Percentiles rank a stretch among this genome's conserved stretches.
Evolutionary conservation across 129 eudicot genomes (phyloP).

Genomic region (Apium graveolens): DNA sequence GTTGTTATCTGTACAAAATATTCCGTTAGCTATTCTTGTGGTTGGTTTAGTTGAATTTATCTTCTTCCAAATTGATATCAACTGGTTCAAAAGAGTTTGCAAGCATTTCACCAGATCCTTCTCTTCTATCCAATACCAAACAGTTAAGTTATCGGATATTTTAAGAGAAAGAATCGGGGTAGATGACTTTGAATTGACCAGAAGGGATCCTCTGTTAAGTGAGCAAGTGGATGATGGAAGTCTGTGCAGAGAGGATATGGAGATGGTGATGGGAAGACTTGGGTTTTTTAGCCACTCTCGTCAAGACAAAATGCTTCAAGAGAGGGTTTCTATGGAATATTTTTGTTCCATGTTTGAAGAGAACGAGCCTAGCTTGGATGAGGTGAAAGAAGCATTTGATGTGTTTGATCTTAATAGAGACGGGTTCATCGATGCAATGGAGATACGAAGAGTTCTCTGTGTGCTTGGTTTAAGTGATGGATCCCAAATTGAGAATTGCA

Average conservation of each 20-base stretch:
- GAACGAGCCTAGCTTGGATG: slow-evolving; percentile 46
- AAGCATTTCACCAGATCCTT: slow-evolving; percentile 19
- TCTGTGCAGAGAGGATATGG: slow-evolving; percentile 28
- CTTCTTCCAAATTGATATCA: slow-evolving; percentile 17
- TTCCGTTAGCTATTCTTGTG: slow-evolving; percentile 13
- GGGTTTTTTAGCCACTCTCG: slow-evolving; percentile 23
- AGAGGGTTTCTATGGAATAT: slow-evolving; percentile 32
- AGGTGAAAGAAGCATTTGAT: slow-evolving; percentile 68
- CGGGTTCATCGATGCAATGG: slow-evolving; percentile 76
- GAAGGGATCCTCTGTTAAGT: slow-evolving; percentile 12
- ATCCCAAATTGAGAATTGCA: slow-evolving; percentile 43
- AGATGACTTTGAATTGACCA: slow-evolving; percentile 15
- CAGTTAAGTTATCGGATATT: background rate
- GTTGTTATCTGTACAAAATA: background rate
- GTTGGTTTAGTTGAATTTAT: slow-evolving; percentile 29
- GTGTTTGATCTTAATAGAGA: slow-evolving; percentile 76
- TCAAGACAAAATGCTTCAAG: slow-evolving; percentile 22
- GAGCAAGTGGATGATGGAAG: slow-evolving; percentile 8
- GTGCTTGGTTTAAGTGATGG: slow-evolving; percentile 51
- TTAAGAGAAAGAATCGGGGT: slow-evolving; percentile 11
- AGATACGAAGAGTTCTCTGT: slow-evolving; percentile 54
- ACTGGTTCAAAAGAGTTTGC: slow-evolving; percentile 9
- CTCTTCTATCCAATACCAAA: slow-evolving; percentile 12
- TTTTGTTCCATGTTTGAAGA: slow-evolving; percentile 49
- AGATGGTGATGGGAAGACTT: slow-evolving; percentile 34